Percentiles rank a stretch among this genome's conserved stretches.
These are phyloP conservation scores for Xylaria acuta DNA, from an alignment of 495 filamentous ascomycete genomes.

Conservation along the genomic window DNA sequence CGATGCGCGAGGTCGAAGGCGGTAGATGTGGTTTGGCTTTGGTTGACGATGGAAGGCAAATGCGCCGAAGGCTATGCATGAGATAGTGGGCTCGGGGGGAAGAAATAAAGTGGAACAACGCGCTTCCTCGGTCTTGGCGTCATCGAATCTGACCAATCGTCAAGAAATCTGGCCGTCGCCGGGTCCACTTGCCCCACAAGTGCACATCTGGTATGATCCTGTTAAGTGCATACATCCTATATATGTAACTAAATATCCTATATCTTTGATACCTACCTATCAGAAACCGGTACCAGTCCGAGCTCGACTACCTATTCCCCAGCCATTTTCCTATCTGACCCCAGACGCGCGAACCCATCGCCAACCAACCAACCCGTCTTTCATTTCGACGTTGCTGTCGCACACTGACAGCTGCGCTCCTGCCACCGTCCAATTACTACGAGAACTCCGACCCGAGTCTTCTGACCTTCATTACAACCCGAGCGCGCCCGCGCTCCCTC, in stretches of 20 bases:
- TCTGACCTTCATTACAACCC: not conserved
- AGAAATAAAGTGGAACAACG: conserved; percentile 24
- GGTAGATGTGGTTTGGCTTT: not conserved
- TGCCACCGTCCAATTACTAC: not conserved
- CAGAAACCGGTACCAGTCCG: too few relatives aligned
- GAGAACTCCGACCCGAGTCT: not conserved
- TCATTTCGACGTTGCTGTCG: not conserved
- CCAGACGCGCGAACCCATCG: not conserved
- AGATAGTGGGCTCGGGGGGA: conserved; percentile 4
- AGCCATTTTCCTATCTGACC: not conserved
- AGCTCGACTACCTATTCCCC: too few relatives aligned
- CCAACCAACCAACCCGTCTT: not conserved
- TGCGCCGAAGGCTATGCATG: not conserved
- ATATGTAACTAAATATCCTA: too few relatives aligned
- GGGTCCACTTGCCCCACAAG: not conserved
- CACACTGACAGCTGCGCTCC: not conserved
- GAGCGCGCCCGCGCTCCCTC: not conserved
- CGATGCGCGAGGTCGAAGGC: not conserved
- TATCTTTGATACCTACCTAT: too few relatives aligned
- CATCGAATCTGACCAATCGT: not conserved
- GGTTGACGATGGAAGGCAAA: conserved; percentile 2
- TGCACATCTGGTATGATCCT: not conserved
- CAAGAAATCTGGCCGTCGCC: not conserved
- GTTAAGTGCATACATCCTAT: too few relatives aligned
- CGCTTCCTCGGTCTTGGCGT: conserved; percentile 2